Percentiles rank a stretch among this genome's conserved stretches.
Evolutionary conservation across 352 stramenopile species (phyloP).

Genomic region (Pythium monospermum): DNA sequence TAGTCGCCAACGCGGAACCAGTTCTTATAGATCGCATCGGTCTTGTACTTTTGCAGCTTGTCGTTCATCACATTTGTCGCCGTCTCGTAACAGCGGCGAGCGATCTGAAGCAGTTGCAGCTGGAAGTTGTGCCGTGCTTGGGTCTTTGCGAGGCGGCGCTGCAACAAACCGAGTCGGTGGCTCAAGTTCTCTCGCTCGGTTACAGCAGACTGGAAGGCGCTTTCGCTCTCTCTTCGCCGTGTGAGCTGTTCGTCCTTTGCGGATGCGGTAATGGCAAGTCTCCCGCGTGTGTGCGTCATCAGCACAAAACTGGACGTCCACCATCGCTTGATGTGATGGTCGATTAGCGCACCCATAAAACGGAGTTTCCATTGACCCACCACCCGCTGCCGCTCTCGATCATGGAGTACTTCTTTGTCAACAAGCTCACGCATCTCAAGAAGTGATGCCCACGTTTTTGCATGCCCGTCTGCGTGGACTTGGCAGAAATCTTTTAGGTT

Average conservation of each 20-base stretch:
- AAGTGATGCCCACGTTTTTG: slow-evolving; percentile 11
- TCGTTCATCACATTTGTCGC: slow-evolving; percentile 15
- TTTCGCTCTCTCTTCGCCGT: slow-evolving; percentile 3
- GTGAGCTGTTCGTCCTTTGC: slow-evolving; percentile 16
- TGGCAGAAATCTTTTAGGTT: slow-evolving; percentile 19
- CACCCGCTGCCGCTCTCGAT: slow-evolving; percentile 5
- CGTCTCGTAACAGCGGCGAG: slow-evolving; percentile 24
- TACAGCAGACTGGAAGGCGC: slow-evolving; percentile 12
- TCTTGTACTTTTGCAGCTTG: slow-evolving; percentile 30
- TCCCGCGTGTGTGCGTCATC: slow-evolving; percentile 5
- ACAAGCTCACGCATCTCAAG: slow-evolving; percentile 5
- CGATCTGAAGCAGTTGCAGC: slow-evolving; percentile 19
- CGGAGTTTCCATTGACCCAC: slow-evolving; percentile 17
- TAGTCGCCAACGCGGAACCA: slow-evolving; percentile 29
- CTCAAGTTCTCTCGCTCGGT: slow-evolving; percentile 19
- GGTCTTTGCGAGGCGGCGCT: slow-evolving; percentile 17
- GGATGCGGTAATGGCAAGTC: neutral
- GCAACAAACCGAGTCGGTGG: slow-evolving; percentile 12
- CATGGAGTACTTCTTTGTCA: slow-evolving; percentile 4
- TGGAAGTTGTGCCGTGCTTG: slow-evolving; percentile 18
- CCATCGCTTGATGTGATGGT: slow-evolving; percentile 10
- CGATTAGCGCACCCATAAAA: slow-evolving; percentile 22
- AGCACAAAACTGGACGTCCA: slow-evolving; percentile 4
- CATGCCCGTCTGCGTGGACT: neutral
- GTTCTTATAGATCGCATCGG: slow-evolving; percentile 31